Percentiles rank a stretch among this genome's conserved stretches.
phyloP scores from a whole-genome alignment of 2,329 filamentous ascomycete species.

The Fusarium sp. region DNA sequence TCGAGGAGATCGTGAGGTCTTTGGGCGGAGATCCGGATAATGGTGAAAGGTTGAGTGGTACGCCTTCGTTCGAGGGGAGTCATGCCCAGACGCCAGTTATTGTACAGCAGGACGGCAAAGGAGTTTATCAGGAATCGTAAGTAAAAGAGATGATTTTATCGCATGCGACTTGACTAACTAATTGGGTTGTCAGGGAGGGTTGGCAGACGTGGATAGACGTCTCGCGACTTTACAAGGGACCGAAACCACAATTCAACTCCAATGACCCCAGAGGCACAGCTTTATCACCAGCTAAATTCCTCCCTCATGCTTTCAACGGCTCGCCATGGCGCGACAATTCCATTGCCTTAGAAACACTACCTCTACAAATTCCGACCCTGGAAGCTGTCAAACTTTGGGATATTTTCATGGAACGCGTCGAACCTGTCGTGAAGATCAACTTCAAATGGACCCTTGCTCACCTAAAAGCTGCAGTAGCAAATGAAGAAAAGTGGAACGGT shows the following conservation, averaged over 20 bases:
- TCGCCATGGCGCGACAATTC: constrained; percentile 9
- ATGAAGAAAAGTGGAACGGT: neutral
- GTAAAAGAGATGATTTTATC: accelerated
- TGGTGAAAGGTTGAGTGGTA: neutral
- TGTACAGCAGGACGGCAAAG: constrained; percentile 14
- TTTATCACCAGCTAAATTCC: constrained; percentile 8
- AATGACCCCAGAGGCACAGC: constrained; percentile 12
- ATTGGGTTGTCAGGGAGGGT: neutral
- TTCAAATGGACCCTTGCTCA: constrained; percentile 15
- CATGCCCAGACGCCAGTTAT: constrained; percentile 16
- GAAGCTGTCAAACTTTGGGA: constrained; percentile 11
- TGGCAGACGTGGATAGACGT: constrained; percentile 23
- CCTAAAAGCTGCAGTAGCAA: neutral
- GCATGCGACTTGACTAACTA: neutral
- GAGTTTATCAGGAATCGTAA: constrained; percentile 24
- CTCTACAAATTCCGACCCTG: neutral
- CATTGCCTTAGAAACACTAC: accelerated
- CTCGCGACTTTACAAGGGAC: constrained; percentile 7
- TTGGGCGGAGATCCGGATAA: constrained; percentile 20
- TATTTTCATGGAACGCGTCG: constrained; percentile 14
- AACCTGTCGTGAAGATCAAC: constrained; percentile 25
- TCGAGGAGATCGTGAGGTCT: constrained; percentile 19
- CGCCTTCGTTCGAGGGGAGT: neutral
- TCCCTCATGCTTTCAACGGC: constrained; percentile 19
- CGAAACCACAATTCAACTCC: neutral